phyloP scores from a whole-genome alignment of 345 rosid species.

The Aquilaria malaccensis region DNA sequence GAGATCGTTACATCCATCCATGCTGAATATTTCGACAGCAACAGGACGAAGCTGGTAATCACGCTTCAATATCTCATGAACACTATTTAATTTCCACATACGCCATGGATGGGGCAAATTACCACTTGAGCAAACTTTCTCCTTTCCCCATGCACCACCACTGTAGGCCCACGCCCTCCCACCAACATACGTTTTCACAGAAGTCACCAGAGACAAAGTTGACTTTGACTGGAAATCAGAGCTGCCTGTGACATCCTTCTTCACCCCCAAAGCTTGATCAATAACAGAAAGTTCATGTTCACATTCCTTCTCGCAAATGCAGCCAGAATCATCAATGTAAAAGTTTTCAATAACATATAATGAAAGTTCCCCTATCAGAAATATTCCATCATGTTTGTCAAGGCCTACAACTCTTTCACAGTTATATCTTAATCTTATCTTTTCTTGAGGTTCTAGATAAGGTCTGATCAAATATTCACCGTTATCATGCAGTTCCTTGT shows the following conservation, averaged over 20 bases:
- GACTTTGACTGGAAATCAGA: conserved; percentile 80
- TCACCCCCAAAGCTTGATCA: conserved; percentile 95
- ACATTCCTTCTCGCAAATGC: conserved; percentile 83
- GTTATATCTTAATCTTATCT: conserved; percentile 74
- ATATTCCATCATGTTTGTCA: conserved; percentile 93
- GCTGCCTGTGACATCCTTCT: conserved; percentile 63
- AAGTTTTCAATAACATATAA: conserved; percentile 85
- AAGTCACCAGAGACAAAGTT: conserved; percentile 55
- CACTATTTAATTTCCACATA: conserved; percentile 90
- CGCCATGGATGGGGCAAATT: conserved; percentile 86
- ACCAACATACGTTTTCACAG: conserved; percentile 56
- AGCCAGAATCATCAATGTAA: conserved; percentile 62
- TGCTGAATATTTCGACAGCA: conserved; percentile 91
- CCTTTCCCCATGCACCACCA: conserved; percentile 99
- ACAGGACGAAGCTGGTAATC: conserved; percentile 97
- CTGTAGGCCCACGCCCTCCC: conserved; percentile 94
- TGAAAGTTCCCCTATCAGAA: conserved; percentile 75
- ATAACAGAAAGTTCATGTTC: conserved; percentile 92
- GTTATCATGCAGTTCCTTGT: conserved; percentile 79
- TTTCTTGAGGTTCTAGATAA: conserved; percentile 78
- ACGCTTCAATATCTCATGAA: conserved; percentile 87
- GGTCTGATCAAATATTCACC: conserved; percentile 93
- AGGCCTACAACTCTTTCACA: conserved; percentile 90
- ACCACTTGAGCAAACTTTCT: conserved; percentile 59
- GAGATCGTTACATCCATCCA: conserved; percentile 93